These are phyloP conservation scores for Cladosporium sp. DNA, from an alignment of 2,329 filamentous ascomycete genomes.

Conservation along the genomic window DNA sequence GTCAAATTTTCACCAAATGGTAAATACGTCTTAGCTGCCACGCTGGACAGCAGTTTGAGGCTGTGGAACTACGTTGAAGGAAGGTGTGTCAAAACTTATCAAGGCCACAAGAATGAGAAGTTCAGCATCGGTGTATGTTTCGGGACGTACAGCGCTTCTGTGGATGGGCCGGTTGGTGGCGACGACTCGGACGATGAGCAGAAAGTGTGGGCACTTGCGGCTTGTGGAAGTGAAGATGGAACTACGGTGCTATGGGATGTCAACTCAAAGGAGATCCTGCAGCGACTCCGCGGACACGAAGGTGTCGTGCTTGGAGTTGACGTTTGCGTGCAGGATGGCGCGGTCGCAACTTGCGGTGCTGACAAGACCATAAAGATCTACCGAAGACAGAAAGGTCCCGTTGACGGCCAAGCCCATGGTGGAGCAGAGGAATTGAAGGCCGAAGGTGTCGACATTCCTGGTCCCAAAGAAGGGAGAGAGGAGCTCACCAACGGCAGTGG, in stretches of 20 bases:
- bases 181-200: slow-evolving; percentile 14
- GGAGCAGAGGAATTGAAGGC: neutral
- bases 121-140: slow-evolving; percentile 86
- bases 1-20: slow-evolving; percentile 94
- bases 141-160: slow-evolving; percentile 55
- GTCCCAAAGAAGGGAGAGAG: neutral
- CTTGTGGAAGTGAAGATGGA: slow-evolving; percentile 83
- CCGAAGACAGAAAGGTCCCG: slow-evolving; percentile 23
- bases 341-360: slow-evolving; percentile 59
- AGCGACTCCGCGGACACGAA: slow-evolving; percentile 56
- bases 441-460: neutral
- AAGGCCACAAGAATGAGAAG: slow-evolving; percentile 79
- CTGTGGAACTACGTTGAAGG: slow-evolving; percentile 95
- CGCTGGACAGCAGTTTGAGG: slow-evolving; percentile 81
- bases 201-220: slow-evolving; percentile 58
- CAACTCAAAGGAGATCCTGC: slow-evolving; percentile 74
- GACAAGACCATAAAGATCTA: slow-evolving; percentile 62
- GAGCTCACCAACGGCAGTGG: neutral
- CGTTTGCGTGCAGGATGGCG: slow-evolving; percentile 50
- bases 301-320: slow-evolving; percentile 59
- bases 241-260: slow-evolving; percentile 88
- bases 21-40: slow-evolving; percentile 86
- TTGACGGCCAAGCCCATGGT: neutral
- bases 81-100: slow-evolving; percentile 92
- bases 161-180: slow-evolving; percentile 20